Evolutionary conservation across 2,329 filamentous ascomycete genomes (phyloP).

Genomic region (Sclerotinia borealis): DNA sequence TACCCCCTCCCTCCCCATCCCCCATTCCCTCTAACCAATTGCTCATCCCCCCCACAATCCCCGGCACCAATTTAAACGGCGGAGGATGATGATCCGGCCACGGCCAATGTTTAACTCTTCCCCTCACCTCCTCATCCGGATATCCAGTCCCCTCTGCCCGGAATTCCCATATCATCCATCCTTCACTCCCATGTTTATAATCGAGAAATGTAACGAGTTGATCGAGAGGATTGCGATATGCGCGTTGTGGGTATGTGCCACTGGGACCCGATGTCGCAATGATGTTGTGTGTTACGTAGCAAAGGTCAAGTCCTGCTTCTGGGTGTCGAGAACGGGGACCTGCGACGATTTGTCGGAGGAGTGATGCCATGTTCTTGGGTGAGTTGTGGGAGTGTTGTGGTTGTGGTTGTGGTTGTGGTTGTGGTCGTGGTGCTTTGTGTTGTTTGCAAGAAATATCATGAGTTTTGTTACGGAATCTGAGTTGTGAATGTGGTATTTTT

Average conservation of each 20-base stretch:
- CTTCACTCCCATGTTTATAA: slow-evolving; percentile 66
- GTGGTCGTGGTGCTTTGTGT: not conserved
- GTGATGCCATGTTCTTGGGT: slow-evolving; percentile 52
- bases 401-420: not conserved
- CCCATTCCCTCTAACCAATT: slow-evolving; percentile 66
- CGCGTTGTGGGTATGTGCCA: slow-evolving; percentile 80
- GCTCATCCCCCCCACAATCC: slow-evolving; percentile 87
- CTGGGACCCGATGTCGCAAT: slow-evolving; percentile 75
- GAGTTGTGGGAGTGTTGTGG: not conserved
- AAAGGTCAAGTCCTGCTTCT: slow-evolving; percentile 86
- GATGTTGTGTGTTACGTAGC: slow-evolving; percentile 83
- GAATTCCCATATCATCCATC: slow-evolving; percentile 97
- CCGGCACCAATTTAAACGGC: slow-evolving; percentile 80
- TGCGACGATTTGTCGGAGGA: slow-evolving; percentile 87
- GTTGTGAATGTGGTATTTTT: not conserved
- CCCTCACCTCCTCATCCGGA: slow-evolving; percentile 81
- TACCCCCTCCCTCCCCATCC: slow-evolving; percentile 15
- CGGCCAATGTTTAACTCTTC: slow-evolving; percentile 81
- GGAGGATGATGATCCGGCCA: slow-evolving; percentile 98
- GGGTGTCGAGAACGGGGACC: slow-evolving; percentile 77
- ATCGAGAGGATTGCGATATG: slow-evolving; percentile 90
- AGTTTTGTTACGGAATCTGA: not conserved
- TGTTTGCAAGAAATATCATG: not conserved
- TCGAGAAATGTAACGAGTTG: slow-evolving; percentile 84
- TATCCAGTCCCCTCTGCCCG: slow-evolving; percentile 95